These are phyloP conservation scores for Amanita rubescens DNA, from an alignment of 768 basidiomycete species.

Conservation along the genomic window DNA sequence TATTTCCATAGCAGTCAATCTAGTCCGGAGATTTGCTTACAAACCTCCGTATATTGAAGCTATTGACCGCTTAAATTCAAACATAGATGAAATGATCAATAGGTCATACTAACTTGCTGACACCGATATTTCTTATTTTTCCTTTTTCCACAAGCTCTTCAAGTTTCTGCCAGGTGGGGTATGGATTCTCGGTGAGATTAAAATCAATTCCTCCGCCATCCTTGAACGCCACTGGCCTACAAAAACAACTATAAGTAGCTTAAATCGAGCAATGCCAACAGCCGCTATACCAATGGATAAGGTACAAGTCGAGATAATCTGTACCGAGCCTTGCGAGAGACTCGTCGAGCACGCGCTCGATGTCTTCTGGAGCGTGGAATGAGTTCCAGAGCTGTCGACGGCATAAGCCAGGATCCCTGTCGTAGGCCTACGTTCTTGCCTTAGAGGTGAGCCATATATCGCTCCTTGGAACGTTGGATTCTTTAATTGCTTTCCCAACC, in stretches of 20 bases:
- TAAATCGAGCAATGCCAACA: background rate
- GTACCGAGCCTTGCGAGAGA: slow-evolving; percentile 53
- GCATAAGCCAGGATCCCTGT: background rate
- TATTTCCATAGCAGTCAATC: slow-evolving; percentile 10
- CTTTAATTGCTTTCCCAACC: slow-evolving; percentile 54
- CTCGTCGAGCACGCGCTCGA: slow-evolving; percentile 61
- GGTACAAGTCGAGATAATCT: slow-evolving; percentile 72
- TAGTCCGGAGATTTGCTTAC: slow-evolving; percentile 6
- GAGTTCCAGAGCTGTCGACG: slow-evolving; percentile 51
- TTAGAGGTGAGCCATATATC: slow-evolving; percentile 67
- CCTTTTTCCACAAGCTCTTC: slow-evolving; percentile 74
- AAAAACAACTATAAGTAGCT: background rate
- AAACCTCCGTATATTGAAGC: slow-evolving; percentile 55
- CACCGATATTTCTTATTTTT: slow-evolving; percentile 71
- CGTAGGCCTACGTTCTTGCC: slow-evolving; percentile 14
- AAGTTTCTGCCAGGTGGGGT: slow-evolving; percentile 75
- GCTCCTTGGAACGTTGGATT: slow-evolving; percentile 52
- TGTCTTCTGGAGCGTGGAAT: slow-evolving; percentile 68
- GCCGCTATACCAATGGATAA: slow-evolving; percentile 63
- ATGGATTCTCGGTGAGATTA: slow-evolving; percentile 59
- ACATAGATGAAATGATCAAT: background rate
- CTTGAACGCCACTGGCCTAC: slow-evolving; percentile 63
- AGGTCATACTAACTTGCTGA: slow-evolving; percentile 66
- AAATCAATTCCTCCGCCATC: slow-evolving; percentile 36
- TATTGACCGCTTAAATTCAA: slow-evolving; percentile 11